Base-by-base conservation (phyloP, 805 yeast species). In the Yarrowia osloensis region DNA sequence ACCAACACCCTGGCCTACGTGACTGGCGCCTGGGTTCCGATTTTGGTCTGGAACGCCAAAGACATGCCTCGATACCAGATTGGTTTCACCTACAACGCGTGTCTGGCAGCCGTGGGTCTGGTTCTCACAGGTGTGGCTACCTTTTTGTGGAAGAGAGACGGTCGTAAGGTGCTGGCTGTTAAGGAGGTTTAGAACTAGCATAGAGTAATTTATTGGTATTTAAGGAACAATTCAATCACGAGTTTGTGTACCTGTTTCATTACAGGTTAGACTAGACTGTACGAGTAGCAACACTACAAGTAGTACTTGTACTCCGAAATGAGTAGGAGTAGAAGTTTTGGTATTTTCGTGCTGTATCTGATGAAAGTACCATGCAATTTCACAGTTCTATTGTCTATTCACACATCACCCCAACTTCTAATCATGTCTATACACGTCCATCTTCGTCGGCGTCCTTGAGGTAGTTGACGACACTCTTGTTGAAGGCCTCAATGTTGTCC, bases 401-500 rank as follows among this genome's bases (percentile, higher is more conserved):
- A 37, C n/a, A n/a, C n/a, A 17, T n/a, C 42, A 37, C 19, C 9
- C 19, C 21, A n/a, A n/a, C n/a, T n/a, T n/a, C n/a, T n/a, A n/a
- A n/a, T 19, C 26, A 13, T 46, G 26, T 46, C 55, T 29, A 28
- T 19, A 15, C 37, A 29, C 29, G 17, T 22, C 42, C 59, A 24
- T 62, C 55, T 19, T 62, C 61, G 8, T 62, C 55, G 2, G 66
- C 61, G 13, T 62, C 61, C 55, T 47, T 62, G 66, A 62, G 61
- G 22, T 62, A 62, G 19, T 33, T 52, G 28, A 39, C 35, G 7
- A 52, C 46, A 22, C 37, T 52, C 47, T 65, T 70, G 73, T 89
- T 88, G 73, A 90, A 90, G 31, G 72, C 79, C 12, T 73, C 69
- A 55, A 80, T 77, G 72, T 88, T 88, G 74, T 90, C 96, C 68